phyloP scores from a whole-genome alignment of 345 rosid genomes.

The Citrus sp. region DNA sequence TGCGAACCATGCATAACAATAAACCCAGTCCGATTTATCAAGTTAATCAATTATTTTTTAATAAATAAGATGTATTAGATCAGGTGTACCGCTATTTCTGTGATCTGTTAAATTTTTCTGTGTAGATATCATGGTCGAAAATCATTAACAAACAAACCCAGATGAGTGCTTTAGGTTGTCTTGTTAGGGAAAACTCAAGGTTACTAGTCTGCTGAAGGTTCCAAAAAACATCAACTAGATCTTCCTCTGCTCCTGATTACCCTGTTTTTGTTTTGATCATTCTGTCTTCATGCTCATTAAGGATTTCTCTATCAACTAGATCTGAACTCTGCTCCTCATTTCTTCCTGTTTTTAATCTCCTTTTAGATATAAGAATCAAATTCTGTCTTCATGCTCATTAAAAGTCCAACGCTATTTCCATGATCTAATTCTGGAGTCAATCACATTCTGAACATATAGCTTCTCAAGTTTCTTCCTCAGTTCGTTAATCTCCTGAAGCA shows the following conservation, averaged over 20 bases:
- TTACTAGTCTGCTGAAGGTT: not conserved
- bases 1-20: too few species aligned
- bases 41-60: too few species aligned
- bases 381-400: constrained; percentile 7
- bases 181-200: constrained; percentile 2
- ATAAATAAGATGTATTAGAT: too few species aligned
- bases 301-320: too few species aligned
- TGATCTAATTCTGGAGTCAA: too few species aligned
- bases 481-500: constrained; percentile 20
- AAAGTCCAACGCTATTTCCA: too few species aligned
- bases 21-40: too few species aligned
- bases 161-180: not conserved
- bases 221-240: constrained; percentile 20
- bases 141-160: not conserved
- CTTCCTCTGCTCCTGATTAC: constrained; percentile 9
- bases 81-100: too few species aligned
- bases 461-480: constrained; percentile 1
- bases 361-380: too few species aligned
- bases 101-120: too few species aligned
- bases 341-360: too few species aligned
- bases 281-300: constrained; percentile 11
- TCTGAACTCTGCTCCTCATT: too few species aligned
- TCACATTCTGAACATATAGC: constrained; percentile 4
- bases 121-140: not conserved
- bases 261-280: not conserved